Evolutionary conservation across 2,329 filamentous ascomycete species (phyloP).

Genomic region (Cyphellophora attinorum): DNA sequence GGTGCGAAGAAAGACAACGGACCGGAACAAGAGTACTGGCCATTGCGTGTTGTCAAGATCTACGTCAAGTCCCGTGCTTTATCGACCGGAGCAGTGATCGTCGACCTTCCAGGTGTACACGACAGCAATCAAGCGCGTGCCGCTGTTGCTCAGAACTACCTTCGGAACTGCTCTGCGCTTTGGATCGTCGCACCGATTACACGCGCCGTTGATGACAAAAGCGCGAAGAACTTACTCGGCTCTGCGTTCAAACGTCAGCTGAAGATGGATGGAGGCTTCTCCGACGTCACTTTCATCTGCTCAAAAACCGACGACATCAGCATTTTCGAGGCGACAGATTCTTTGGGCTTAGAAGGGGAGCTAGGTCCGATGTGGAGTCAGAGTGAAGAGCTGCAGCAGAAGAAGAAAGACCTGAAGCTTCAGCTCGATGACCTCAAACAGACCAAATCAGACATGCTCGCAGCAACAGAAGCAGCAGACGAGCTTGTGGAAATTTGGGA

Average conservation of each 20-base stretch:
- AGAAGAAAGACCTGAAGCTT: slow-evolving; percentile 46
- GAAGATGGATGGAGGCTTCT: slow-evolving; percentile 48
- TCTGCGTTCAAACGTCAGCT: slow-evolving; percentile 50
- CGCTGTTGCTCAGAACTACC: slow-evolving; percentile 48
- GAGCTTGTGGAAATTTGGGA: slow-evolving; percentile 40
- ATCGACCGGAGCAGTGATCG: slow-evolving; percentile 45
- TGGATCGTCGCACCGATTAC: slow-evolving; percentile 57
- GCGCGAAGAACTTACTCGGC: slow-evolving; percentile 47
- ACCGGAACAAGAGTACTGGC: slow-evolving; percentile 29
- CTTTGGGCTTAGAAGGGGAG: slow-evolving; percentile 28
- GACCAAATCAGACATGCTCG: slow-evolving; percentile 34
- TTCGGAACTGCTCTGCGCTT: slow-evolving; percentile 50
- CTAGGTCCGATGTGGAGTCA: slow-evolving; percentile 17
- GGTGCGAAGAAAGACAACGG: slow-evolving; percentile 24
- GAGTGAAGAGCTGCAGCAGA: slow-evolving; percentile 9
- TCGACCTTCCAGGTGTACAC: slow-evolving; percentile 50
- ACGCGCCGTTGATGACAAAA: slow-evolving; percentile 51
- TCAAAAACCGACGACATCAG: slow-evolving; percentile 55
- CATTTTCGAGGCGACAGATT: slow-evolving; percentile 34
- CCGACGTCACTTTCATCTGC: slow-evolving; percentile 51
- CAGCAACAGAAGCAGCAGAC: slow-evolving; percentile 26
- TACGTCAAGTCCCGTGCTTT: slow-evolving; percentile 41
- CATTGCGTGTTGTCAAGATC: slow-evolving; percentile 34
- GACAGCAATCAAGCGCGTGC: slow-evolving; percentile 52
- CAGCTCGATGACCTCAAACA: slow-evolving; percentile 51